Conservation (phyloP, 2,329 filamentous ascomycete species). For the Trichoderma brevicompactum region DNA sequence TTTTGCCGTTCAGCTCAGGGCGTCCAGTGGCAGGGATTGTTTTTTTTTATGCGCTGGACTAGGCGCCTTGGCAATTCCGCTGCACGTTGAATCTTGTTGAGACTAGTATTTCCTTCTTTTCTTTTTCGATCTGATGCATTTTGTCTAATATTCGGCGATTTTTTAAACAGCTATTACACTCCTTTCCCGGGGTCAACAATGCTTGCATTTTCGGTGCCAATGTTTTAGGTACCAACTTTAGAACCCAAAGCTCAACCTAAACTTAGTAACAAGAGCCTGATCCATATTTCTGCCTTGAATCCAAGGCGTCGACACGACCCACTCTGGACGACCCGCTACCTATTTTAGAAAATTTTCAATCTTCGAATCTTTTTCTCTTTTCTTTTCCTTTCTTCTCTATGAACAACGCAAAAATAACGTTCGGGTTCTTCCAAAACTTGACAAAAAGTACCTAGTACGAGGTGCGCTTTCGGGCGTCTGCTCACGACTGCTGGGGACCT, state of each 20-base stretch:
- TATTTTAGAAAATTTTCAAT: slow-evolving; percentile 31
- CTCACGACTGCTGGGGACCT: slow-evolving; percentile 54
- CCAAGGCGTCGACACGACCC: slow-evolving; percentile 19
- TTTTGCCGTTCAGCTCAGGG: slow-evolving; percentile 14
- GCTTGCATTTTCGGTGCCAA: background rate
- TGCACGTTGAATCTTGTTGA: no score
- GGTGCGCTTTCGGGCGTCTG: slow-evolving; percentile 47
- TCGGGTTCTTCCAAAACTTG: slow-evolving; percentile 43
- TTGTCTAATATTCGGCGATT: background rate
- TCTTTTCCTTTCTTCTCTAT: slow-evolving; percentile 41
- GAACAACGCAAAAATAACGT: slow-evolving; percentile 55
- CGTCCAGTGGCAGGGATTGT: background rate
- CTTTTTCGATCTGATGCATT: background rate
- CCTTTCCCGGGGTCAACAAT: background rate
- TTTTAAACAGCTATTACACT: no score
- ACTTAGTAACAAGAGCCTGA: background rate
- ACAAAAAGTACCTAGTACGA: slow-evolving; percentile 47
- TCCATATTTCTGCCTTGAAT: slow-evolving; percentile 9
- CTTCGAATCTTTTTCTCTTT: slow-evolving; percentile 31
- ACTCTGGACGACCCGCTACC: slow-evolving; percentile 21
- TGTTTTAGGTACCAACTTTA: slow-evolving; percentile 11
- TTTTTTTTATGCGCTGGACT: slow-evolving; percentile 7
- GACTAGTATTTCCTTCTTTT: background rate
- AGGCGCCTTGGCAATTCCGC: slow-evolving; percentile 7
- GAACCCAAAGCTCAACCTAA: background rate